Percentiles rank a stretch among this genome's conserved stretches.
These are phyloP conservation scores for Carex arenaria DNA, from an alignment of 202 grass and related monocot genomes.

Conservation along the genomic window DNA sequence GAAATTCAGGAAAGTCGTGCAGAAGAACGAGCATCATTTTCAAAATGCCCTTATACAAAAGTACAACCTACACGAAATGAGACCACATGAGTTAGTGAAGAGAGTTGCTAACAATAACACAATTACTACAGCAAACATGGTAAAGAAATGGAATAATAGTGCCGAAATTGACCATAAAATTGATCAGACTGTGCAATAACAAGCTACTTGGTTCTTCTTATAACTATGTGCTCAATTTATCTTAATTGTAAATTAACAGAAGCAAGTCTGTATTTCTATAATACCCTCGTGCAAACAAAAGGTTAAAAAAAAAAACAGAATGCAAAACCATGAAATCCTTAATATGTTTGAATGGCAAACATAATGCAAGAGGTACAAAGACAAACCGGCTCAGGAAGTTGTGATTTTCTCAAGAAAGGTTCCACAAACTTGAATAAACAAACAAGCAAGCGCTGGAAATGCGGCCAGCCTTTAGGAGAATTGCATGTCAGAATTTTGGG, in stretches of 20 bases:
- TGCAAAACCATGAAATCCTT: not conserved
- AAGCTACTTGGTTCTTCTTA: not conserved
- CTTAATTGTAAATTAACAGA: not conserved
- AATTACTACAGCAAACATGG: not conserved
- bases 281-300: not conserved
- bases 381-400: conserved; percentile 69
- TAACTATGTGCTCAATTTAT: not conserved
- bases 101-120: not conserved
- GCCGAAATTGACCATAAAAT: conserved; percentile 1
- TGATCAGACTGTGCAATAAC: conserved; percentile 24
- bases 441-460: conserved; percentile 86
- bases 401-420: conserved; percentile 89
- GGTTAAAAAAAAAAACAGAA: not conserved
- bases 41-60: conserved; percentile 91
- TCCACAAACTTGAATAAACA: conserved; percentile 98
- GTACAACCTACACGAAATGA: conserved; percentile 53
- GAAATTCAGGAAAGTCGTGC: conserved; percentile 97
- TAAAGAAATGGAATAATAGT: not conserved
- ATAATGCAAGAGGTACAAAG: conserved; percentile 12
- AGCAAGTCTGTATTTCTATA: not conserved
- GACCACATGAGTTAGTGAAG: conserved; percentile 1
- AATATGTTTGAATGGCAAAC: not conserved
- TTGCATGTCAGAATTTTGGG: conserved; percentile 77
- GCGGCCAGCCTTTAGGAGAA: conserved; percentile 85
- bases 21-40: conserved; percentile 88